Evolutionary conservation across 176 grass and related monocot species (phyloP).

Genomic region (Dactylis glomerata): DNA sequence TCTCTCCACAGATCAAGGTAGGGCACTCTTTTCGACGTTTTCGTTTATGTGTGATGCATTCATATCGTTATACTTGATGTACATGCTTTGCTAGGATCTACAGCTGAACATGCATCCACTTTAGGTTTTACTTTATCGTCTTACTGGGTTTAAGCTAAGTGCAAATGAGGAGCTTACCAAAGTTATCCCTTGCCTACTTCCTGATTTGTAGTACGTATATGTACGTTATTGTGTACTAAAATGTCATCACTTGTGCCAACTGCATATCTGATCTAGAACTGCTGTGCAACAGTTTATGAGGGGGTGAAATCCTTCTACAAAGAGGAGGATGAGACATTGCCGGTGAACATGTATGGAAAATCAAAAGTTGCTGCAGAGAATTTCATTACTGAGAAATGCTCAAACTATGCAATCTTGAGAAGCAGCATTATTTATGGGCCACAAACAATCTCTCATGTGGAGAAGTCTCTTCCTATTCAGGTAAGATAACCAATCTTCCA

Average conservation of each 20-base stretch:
- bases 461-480: slow-evolving; percentile 89
- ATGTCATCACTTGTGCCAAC: not conserved
- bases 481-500: slow-evolving; percentile 14
- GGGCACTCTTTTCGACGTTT: not conserved
- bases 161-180: not conserved
- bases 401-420: slow-evolving; percentile 81
- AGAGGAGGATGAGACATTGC: slow-evolving; percentile 67
- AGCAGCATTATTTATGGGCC: slow-evolving; percentile 97
- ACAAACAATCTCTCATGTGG: slow-evolving; percentile 82
- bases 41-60: not conserved
- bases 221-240: not conserved
- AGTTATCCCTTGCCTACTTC: not conserved
- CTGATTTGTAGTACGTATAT: not conserved
- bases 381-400: slow-evolving; percentile 54
- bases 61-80: not conserved
- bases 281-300: slow-evolving; percentile 72
- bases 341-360: slow-evolving; percentile 91
- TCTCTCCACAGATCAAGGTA: slow-evolving; percentile 97
- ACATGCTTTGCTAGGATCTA: not conserved
- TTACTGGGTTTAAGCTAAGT: not conserved
- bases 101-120: not conserved
- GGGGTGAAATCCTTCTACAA: slow-evolving; percentile 87
- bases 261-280: slow-evolving; percentile 1
- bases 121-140: not conserved
- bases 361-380: slow-evolving; percentile 88